Evolutionary conservation across 2,329 filamentous ascomycete genomes (phyloP).

Genomic region (Aspergillus brasiliensis): DNA sequence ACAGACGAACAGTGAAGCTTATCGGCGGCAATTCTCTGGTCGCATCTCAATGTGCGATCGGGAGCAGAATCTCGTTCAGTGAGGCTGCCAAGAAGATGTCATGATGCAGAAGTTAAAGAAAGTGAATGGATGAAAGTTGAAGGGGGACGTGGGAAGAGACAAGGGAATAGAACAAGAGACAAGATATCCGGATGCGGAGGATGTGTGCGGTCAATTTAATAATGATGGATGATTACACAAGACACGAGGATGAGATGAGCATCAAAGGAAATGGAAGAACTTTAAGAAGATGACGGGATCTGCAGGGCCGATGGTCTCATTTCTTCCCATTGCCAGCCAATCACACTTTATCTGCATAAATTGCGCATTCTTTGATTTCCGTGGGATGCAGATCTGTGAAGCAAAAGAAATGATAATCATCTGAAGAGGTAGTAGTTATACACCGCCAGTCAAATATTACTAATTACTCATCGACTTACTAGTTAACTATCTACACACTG

Average conservation of each 20-base stretch:
- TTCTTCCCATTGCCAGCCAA: background rate
- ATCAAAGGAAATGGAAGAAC: too few relatives aligned
- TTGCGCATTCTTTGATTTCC: too few relatives aligned
- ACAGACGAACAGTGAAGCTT: background rate
- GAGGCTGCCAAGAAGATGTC: background rate
- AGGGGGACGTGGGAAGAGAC: background rate
- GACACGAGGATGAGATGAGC: background rate
- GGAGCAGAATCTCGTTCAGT: background rate
- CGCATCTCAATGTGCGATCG: background rate
- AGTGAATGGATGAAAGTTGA: background rate
- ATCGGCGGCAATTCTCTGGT: background rate
- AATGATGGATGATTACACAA: background rate
- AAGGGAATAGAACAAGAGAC: too few relatives aligned
- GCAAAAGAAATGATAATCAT: too few relatives aligned
- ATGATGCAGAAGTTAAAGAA: background rate
- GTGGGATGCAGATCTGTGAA: too few relatives aligned
- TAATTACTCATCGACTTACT: too few relatives aligned
- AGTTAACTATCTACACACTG: too few relatives aligned
- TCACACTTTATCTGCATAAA: background rate
- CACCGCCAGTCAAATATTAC: background rate
- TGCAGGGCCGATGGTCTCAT: conserved; percentile 2
- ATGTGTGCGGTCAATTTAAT: too few relatives aligned
- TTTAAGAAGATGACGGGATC: conserved; percentile 5
- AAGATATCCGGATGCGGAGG: too few relatives aligned
- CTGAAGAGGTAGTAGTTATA: background rate